phyloP scores from a whole-genome alignment of 73 alveolate genomes.

The Breviolum minutum region DNA sequence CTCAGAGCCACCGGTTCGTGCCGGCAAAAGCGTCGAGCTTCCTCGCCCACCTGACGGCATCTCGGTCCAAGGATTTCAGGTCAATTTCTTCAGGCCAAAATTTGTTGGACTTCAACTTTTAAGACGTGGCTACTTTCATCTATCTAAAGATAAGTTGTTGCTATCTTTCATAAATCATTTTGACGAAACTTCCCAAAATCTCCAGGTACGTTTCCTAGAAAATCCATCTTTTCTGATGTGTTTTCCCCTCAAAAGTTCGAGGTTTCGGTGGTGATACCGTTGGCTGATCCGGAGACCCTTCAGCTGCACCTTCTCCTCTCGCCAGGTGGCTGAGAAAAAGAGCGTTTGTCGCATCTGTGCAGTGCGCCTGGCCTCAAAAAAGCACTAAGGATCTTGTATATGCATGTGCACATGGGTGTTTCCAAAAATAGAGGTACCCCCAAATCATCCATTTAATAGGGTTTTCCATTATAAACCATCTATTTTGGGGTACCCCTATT shows the following conservation, averaged over 20 bases:
- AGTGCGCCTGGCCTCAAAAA: conserved; percentile 46
- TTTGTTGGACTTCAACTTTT: too few species aligned
- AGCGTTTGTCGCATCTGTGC: conserved; percentile 66
- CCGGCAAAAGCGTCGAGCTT: conserved; percentile 28
- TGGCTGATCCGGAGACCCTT: background rate
- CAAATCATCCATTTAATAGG: too few species aligned
- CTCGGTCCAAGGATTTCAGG: background rate
- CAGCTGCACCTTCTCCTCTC: conserved; percentile 50
- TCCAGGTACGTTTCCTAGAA: background rate
- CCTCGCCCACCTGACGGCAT: conserved; percentile 17
- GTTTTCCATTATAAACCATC: too few species aligned
- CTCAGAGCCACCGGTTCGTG: background rate
- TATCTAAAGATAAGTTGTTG: too few species aligned
- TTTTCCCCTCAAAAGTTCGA: background rate
- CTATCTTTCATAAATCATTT: too few species aligned
- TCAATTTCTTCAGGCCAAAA: too few species aligned
- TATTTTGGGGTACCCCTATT: too few species aligned
- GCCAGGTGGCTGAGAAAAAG: conserved; percentile 89
- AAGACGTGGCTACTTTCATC: too few species aligned
- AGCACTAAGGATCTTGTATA: background rate
- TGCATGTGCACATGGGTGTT: background rate
- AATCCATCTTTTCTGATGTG: background rate
- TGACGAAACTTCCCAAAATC: background rate
- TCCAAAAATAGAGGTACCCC: too few species aligned
- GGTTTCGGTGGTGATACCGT: background rate